A percentile compares a stretch with the other conserved stretches of the same genome.
Evolutionary conservation across 192 early-diverging fungal species (phyloP).

Genomic region (Linnemannia elongata): DNA sequence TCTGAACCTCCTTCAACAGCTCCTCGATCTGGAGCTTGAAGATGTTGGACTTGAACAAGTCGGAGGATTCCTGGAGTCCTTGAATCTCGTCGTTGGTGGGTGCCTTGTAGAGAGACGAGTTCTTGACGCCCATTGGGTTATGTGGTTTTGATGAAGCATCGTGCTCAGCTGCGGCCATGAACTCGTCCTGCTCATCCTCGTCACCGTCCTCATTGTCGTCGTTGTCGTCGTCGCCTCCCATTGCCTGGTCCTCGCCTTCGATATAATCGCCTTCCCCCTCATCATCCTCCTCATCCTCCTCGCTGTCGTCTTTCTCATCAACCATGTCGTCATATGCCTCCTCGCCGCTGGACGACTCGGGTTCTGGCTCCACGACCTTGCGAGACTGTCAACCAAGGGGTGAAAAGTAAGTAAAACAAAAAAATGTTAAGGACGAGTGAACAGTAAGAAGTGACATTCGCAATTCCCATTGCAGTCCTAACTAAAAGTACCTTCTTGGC

Average conservation of each 20-base stretch:
- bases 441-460: not conserved
- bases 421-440: not conserved
- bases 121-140: conserved; percentile 44
- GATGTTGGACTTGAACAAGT: conserved; percentile 91
- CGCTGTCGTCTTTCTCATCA: conserved; percentile 56
- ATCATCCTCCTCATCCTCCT: conserved; percentile 64
- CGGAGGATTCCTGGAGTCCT: conserved; percentile 83
- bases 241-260: conserved; percentile 57
- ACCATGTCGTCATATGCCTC: conserved; percentile 50
- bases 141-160: conserved; percentile 35
- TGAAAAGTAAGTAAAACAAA: not conserved
- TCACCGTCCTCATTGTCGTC: conserved; percentile 32
- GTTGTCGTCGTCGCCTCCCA: conserved; percentile 32
- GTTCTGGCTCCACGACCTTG: conserved; percentile 38
- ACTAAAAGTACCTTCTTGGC: conserved; percentile 42
- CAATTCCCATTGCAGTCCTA: not conserved
- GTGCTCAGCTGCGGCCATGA: conserved; percentile 50
- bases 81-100: conserved; percentile 88
- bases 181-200: conserved; percentile 55
- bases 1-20: conserved; percentile 74
- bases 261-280: conserved; percentile 61
- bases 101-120: conserved; percentile 59
- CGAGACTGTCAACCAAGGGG: conserved; percentile 22
- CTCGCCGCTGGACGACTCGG: conserved; percentile 34
- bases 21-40: conserved; percentile 92